Evolutionary conservation across 2,329 filamentous ascomycete species (phyloP).

Genomic region (Hypoxylon sp.): DNA sequence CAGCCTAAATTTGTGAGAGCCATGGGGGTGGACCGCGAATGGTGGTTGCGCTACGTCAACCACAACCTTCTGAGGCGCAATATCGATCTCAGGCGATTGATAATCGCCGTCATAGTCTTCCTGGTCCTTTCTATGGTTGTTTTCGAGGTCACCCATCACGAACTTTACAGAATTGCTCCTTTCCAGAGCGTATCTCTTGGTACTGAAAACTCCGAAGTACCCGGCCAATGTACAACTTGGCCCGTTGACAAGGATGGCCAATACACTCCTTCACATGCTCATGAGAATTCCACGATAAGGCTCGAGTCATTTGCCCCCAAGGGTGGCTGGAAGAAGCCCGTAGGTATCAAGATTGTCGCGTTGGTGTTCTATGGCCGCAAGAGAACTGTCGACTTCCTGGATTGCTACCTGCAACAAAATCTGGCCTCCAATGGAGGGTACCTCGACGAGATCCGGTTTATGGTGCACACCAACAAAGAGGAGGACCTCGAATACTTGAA

Average conservation of each 20-base stretch:
- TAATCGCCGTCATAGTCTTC: constrained; percentile 37
- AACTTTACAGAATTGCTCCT: constrained; percentile 35
- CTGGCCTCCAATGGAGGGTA: constrained; percentile 60
- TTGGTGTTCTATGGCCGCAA: constrained; percentile 62
- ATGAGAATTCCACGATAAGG: constrained; percentile 20
- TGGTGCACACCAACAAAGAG: constrained; percentile 57
- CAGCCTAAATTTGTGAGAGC: constrained; percentile 17
- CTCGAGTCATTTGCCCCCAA: constrained; percentile 47
- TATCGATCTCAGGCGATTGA: constrained; percentile 40
- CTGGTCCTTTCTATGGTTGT: constrained; percentile 39
- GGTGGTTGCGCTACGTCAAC: constrained; percentile 40
- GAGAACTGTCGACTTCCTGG: constrained; percentile 59
- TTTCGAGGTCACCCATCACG: constrained; percentile 45
- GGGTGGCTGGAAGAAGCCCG: constrained; percentile 50
- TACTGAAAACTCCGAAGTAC: constrained; percentile 4
- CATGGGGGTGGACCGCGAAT: constrained; percentile 32
- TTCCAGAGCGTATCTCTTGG: constrained; percentile 11
- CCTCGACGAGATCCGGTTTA: constrained; percentile 60
- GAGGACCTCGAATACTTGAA: constrained; percentile 58
- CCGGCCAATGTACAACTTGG: constrained; percentile 50
- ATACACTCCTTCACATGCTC: constrained; percentile 29
- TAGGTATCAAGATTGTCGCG: constrained; percentile 56
- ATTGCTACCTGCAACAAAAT: constrained; percentile 62
- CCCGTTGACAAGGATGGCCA: constrained; percentile 41
- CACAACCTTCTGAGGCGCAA: constrained; percentile 36